phyloP scores from a whole-genome alignment of 805 yeast genomes.

The Nakazawaea populi region DNA sequence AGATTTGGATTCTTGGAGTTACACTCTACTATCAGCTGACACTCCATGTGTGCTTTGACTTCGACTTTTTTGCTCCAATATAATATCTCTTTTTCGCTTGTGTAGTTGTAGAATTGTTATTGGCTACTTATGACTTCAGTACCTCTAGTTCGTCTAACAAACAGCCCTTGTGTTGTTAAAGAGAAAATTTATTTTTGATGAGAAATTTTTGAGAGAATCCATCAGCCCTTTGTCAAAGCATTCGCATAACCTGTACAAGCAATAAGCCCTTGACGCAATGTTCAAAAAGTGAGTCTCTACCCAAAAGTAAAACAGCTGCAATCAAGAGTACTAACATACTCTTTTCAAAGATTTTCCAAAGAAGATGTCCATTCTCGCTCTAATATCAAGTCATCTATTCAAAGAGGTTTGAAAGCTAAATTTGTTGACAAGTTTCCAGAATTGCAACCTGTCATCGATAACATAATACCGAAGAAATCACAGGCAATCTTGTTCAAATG shows the following conservation, averaged over 20 bases:
- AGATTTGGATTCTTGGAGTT: not conserved
- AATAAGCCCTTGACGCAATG: slow-evolving; percentile 23
- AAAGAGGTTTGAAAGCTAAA: slow-evolving; percentile 75
- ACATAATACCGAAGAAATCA: slow-evolving; percentile 81
- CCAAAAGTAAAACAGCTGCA: not conserved
- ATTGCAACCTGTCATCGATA: slow-evolving; percentile 75
- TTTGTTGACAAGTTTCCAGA: slow-evolving; percentile 67
- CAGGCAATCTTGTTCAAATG: slow-evolving; percentile 78
- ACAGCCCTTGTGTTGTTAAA: slow-evolving; percentile 3
- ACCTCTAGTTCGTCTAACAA: not conserved
- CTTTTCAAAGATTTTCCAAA: slow-evolving; percentile 49
- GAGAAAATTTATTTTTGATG: not conserved
- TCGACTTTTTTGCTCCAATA: too few species aligned
- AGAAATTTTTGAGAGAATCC: not conserved
- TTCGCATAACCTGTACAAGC: too few species aligned
- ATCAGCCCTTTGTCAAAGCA: not conserved
- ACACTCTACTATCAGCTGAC: too few species aligned
- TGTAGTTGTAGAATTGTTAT: not conserved
- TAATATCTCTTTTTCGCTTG: not conserved
- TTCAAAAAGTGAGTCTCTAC: slow-evolving; percentile 35
- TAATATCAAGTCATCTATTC: slow-evolving; percentile 91
- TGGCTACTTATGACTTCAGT: not conserved
- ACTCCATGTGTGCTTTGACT: too few species aligned
- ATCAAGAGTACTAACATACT: not conserved
- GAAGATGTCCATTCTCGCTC: slow-evolving; percentile 89